phyloP scores from a whole-genome alignment of 495 filamentous ascomycete species.

The Tuber aestivum region DNA sequence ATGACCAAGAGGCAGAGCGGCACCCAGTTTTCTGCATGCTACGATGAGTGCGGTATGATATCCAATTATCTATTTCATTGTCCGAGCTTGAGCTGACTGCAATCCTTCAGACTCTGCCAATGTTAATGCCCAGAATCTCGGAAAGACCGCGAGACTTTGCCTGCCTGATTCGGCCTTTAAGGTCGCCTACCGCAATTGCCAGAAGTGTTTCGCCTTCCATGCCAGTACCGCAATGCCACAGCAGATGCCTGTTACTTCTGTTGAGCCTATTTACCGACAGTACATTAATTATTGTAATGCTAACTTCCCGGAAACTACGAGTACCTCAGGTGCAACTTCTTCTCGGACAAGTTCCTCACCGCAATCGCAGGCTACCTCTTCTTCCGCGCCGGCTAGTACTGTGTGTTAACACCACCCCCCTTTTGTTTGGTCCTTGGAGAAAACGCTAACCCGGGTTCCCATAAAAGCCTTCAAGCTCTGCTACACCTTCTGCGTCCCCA shows the following conservation, averaged over 20 bases:
- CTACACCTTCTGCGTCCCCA: background rate
- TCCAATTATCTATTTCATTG: background rate
- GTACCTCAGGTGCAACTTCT: slow-evolving; percentile 7
- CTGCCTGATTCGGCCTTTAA: slow-evolving; percentile 8
- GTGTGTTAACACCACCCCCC: slow-evolving; percentile 11
- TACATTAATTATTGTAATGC: slow-evolving; percentile 11
- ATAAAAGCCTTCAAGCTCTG: background rate
- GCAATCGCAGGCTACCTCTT: background rate
- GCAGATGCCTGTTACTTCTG: slow-evolving; percentile 1
- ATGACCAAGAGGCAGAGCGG: slow-evolving; percentile 15
- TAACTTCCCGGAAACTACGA: slow-evolving; percentile 10
- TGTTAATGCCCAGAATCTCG: slow-evolving; percentile 11
- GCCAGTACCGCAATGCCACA: background rate
- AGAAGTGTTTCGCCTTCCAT: slow-evolving; percentile 2
- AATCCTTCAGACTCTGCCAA: slow-evolving; percentile 13
- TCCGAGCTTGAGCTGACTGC: background rate
- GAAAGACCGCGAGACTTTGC: slow-evolving; percentile 24
- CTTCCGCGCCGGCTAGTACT: background rate
- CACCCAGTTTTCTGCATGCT: slow-evolving; percentile 10
- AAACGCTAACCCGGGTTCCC: slow-evolving; percentile 9
- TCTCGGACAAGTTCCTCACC: background rate
- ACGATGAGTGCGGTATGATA: slow-evolving; percentile 30
- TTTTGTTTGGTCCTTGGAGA: background rate
- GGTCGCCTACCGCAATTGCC: slow-evolving; percentile 5
- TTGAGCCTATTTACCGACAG: slow-evolving; percentile 7